These are phyloP conservation scores for Dactylis glomerata DNA, from an alignment of 176 grass and related monocot species.

Conservation along the genomic window DNA sequence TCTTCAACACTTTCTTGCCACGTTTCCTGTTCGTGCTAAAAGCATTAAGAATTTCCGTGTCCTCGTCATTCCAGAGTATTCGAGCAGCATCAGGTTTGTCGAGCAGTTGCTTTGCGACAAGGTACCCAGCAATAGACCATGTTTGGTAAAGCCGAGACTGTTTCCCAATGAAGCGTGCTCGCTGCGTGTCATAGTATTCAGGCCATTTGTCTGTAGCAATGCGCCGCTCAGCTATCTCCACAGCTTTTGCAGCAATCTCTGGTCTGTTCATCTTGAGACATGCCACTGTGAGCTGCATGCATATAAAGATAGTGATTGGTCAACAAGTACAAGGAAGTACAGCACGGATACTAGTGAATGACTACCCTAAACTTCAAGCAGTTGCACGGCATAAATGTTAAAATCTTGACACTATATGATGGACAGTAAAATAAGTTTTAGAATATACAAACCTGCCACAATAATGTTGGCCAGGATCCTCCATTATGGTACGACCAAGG, in stretches of 20 bases:
- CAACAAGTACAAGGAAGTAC: neutral
- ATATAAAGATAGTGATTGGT: neutral
- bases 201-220: constrained; percentile 73
- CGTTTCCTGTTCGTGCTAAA: constrained; percentile 54
- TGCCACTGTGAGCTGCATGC: constrained; percentile 71
- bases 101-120: constrained; percentile 71
- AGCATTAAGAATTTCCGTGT: constrained; percentile 67
- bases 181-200: constrained; percentile 81
- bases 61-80: constrained; percentile 74
- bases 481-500: constrained; percentile 82
- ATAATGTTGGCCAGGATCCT: constrained; percentile 82
- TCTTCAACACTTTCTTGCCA: constrained; percentile 54
- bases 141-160: constrained; percentile 66
- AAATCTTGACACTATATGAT: neutral
- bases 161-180: constrained; percentile 66
- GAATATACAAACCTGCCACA: constrained; percentile 67
- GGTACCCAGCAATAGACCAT: constrained; percentile 75
- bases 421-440: constrained; percentile 12
- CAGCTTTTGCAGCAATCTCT: constrained; percentile 62
- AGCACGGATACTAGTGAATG: neutral
- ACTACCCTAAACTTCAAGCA: neutral
- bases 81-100: constrained; percentile 58
- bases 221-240: constrained; percentile 62
- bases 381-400: neutral
- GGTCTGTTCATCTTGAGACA: constrained; percentile 71